Evolutionary conservation across 2,329 filamentous ascomycete genomes (phyloP).

Genomic region (Cladosporium sp.): DNA sequence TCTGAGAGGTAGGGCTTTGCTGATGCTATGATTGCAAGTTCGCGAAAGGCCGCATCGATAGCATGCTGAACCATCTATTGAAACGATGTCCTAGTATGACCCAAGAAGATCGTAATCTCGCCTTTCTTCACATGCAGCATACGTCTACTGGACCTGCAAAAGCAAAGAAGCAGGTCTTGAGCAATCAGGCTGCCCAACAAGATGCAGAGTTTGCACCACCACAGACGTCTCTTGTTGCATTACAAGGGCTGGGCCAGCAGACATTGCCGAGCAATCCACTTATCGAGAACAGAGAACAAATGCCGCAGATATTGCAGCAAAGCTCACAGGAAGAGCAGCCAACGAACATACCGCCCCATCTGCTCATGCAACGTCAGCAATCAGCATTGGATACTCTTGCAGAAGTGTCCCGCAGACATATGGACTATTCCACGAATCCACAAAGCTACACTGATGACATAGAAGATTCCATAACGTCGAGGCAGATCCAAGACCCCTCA

Average conservation of each 20-base stretch:
- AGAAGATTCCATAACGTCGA: background rate
- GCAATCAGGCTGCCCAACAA: background rate
- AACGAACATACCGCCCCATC: background rate
- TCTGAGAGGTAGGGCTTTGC: background rate
- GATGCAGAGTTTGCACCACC: background rate
- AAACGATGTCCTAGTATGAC: constrained; percentile 76
- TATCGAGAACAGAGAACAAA: background rate
- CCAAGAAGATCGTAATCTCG: constrained; percentile 51
- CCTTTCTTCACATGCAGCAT: constrained; percentile 54
- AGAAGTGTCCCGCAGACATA: constrained; percentile 76
- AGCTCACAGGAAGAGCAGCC: background rate
- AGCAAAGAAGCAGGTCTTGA: constrained; percentile 8
- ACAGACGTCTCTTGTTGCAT: background rate
- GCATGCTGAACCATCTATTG: constrained; percentile 74
- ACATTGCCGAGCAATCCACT: background rate
- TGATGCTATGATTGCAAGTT: constrained; percentile 51
- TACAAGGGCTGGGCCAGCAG: constrained; percentile 1
- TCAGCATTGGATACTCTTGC: constrained; percentile 83
- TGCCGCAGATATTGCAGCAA: background rate
- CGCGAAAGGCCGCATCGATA: constrained; percentile 84
- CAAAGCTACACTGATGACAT: background rate
- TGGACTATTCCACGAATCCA: constrained; percentile 59
- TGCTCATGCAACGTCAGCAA: constrained; percentile 54
- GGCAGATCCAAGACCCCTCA: background rate
- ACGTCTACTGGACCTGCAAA: constrained; percentile 1